Evolutionary conservation across 1,139 yeast species (phyloP).

Genomic region (Debaryomyces singareniensis): DNA sequence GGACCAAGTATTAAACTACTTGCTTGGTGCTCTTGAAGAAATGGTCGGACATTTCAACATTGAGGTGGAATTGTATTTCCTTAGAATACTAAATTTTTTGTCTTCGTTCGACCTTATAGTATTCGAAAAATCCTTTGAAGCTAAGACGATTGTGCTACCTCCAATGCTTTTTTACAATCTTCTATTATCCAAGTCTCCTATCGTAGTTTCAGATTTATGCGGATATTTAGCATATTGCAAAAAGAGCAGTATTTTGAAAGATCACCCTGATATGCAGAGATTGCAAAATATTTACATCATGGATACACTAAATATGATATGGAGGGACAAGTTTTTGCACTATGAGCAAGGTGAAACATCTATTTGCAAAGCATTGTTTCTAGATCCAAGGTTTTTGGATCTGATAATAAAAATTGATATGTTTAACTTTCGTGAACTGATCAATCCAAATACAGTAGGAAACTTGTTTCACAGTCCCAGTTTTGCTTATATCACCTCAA

Average conservation of each 20-base stretch:
- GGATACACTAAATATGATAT: conserved; percentile 55
- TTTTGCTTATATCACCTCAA: conserved; percentile 41
- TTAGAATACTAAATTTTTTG: conserved; percentile 9
- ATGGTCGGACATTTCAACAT: neutral
- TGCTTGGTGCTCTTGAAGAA: neutral
- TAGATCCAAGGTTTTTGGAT: conserved; percentile 30
- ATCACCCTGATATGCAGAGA: conserved; percentile 17
- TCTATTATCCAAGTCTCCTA: conserved; percentile 34
- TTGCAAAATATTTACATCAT: conserved; percentile 49
- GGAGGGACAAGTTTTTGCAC: conserved; percentile 48
- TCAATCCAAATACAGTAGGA: conserved; percentile 32
- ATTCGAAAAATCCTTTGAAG: conserved; percentile 9
- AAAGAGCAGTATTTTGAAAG: conserved; percentile 22
- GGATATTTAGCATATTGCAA: conserved; percentile 37
- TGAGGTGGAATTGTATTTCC: conserved; percentile 2
- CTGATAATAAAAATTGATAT: conserved; percentile 29
- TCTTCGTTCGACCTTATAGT: conserved; percentile 6
- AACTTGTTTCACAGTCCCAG: conserved; percentile 52
- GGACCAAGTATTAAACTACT: neutral
- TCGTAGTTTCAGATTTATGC: conserved; percentile 42
- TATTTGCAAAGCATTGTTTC: conserved; percentile 31
- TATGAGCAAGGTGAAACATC: conserved; percentile 11
- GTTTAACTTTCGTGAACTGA: conserved; percentile 17
- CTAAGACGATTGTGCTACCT: conserved; percentile 24
- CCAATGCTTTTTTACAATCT: conserved; percentile 30